A percentile compares a stretch with the other conserved stretches of the same genome.
These are phyloP conservation scores for Hamamelis virginiana DNA, from an alignment of 164 flowering plant species.

Conservation along the genomic window DNA sequence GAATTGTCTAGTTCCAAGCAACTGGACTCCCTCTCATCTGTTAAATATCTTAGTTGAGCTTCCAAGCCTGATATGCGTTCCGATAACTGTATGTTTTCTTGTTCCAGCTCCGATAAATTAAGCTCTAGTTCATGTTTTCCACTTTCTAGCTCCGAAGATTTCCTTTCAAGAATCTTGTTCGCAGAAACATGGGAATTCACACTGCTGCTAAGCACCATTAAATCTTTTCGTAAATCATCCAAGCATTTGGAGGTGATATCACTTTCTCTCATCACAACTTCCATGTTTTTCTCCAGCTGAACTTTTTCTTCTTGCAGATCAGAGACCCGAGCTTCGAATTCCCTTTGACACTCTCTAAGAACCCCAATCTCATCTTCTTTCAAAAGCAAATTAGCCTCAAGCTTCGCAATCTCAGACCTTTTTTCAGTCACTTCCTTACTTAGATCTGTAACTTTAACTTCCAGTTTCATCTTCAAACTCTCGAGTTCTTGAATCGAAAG, in stretches of 20 bases:
- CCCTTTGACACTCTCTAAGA: conserved; percentile 25
- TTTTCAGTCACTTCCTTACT: conserved; percentile 27
- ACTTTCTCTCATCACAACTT: conserved; percentile 34
- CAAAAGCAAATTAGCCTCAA: conserved; percentile 28
- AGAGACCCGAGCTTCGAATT: conserved; percentile 40
- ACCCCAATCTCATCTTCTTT: conserved; percentile 45
- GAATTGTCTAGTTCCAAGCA: conserved; percentile 49
- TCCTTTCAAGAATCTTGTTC: conserved; percentile 51
- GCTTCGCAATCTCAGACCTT: conserved; percentile 28
- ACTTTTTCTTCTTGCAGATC: conserved; percentile 45
- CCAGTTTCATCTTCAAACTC: conserved; percentile 25
- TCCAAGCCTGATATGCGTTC: conserved; percentile 56
- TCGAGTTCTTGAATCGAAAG: conserved; percentile 30
- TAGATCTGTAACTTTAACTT: conserved; percentile 26
- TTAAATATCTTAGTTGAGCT: conserved; percentile 55
- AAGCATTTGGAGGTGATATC: conserved; percentile 38
- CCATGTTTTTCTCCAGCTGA: conserved; percentile 41
- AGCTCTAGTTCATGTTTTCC: conserved; percentile 51
- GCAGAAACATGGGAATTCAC: conserved; percentile 53
- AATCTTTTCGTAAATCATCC: conserved; percentile 49
- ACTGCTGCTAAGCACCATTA: conserved; percentile 37
- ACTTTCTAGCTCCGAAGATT: conserved; percentile 48
- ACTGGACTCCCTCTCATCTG: conserved; percentile 50
- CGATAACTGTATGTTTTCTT: conserved; percentile 56
- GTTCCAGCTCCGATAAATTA: conserved; percentile 50